Percentiles rank a stretch among this genome's conserved stretches.
phyloP scores from a whole-genome alignment of 805 yeast species.

The Wickerhamiella azymoides region DNA sequence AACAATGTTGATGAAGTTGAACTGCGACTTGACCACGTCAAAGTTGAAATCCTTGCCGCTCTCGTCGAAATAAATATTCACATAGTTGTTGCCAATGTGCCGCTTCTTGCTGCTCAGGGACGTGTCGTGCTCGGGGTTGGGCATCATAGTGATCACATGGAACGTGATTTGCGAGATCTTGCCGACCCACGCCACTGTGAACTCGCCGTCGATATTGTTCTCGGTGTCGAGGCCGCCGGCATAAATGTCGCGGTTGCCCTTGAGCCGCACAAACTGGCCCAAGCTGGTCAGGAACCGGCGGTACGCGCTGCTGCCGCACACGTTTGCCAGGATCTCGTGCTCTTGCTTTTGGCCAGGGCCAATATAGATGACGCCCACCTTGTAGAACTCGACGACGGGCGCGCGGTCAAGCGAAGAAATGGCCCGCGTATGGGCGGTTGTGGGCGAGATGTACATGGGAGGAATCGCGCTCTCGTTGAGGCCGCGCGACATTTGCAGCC shows the following conservation, averaged over 20 bases:
- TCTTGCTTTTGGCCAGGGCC: constrained; percentile 55
- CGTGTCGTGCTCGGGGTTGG: constrained; percentile 33
- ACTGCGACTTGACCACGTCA: constrained; percentile 60
- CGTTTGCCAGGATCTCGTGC: constrained; percentile 47
- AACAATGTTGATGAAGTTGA: constrained; percentile 70
- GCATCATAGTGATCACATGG: constrained; percentile 78
- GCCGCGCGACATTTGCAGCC: constrained; percentile 8
- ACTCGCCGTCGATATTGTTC: constrained; percentile 59
- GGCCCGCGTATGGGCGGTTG: constrained; percentile 36
- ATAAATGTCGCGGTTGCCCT: constrained; percentile 38
- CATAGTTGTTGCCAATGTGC: constrained; percentile 78
- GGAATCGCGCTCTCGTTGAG: constrained; percentile 1
- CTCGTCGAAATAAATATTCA: constrained; percentile 70
- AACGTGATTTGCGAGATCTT: constrained; percentile 57
- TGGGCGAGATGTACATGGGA: constrained; percentile 35
- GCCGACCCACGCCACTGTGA: constrained; percentile 58
- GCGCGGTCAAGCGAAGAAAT: constrained; percentile 53
- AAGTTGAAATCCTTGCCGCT: constrained; percentile 54
- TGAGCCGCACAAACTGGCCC: constrained; percentile 48
- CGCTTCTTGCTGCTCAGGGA: constrained; percentile 48
- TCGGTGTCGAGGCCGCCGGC: constrained; percentile 72
- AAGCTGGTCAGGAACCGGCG: constrained; percentile 42
- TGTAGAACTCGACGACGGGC: constrained; percentile 66
- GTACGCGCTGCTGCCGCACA: constrained; percentile 48
- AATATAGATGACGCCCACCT: constrained; percentile 64